These are phyloP conservation scores for Caloboletus inedulis DNA, from an alignment of 1,284 basidiomycete species.

Conservation along the genomic window DNA sequence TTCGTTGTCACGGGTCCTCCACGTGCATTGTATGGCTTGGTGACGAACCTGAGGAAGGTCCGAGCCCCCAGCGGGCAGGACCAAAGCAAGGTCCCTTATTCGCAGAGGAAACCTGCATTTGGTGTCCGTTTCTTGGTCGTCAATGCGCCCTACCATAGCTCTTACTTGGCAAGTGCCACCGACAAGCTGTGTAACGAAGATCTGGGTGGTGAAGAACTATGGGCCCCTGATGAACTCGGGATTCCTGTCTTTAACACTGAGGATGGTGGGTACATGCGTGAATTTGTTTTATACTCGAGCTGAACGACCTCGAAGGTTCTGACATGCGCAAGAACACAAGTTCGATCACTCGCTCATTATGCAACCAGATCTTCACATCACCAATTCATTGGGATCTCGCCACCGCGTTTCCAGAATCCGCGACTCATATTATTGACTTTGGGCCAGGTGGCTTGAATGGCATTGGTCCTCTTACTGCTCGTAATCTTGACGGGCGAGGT, in stretches of 20 bases:
- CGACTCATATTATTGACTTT: conserved; percentile 95
- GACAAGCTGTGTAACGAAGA: conserved; percentile 76
- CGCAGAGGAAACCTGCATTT: conserved; percentile 93
- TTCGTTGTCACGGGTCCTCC: conserved; percentile 94
- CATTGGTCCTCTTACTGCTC: conserved; percentile 87
- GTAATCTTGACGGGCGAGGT: conserved; percentile 91
- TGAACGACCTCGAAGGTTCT: conserved; percentile 52
- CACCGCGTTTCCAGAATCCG: conserved; percentile 82
- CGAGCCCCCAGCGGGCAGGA: conserved; percentile 85
- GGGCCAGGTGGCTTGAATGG: conserved; percentile 93
- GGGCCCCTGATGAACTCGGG: conserved; percentile 70
- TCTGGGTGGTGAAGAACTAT: conserved; percentile 75
- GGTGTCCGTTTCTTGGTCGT: conserved; percentile 92
- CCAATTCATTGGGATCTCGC: conserved; percentile 94
- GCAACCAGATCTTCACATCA: conserved; percentile 89
- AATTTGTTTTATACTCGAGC: conserved; percentile 8
- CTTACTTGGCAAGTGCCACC: conserved; percentile 77
- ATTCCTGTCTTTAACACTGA: conserved; percentile 94
- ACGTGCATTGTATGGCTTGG: conserved; percentile 91
- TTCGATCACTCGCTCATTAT: conserved; percentile 79
- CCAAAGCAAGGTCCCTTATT: conserved; percentile 92
- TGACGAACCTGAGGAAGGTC: conserved; percentile 85
- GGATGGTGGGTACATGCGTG: conserved; percentile 56
- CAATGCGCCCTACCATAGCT: conserved; percentile 93
- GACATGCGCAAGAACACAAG: conserved; percentile 68